Evolutionary conservation across 2,329 filamentous ascomycete species (phyloP), one percentile per base, ranked within the genome.

Genomic region (Trichoderma sp.): DNA sequence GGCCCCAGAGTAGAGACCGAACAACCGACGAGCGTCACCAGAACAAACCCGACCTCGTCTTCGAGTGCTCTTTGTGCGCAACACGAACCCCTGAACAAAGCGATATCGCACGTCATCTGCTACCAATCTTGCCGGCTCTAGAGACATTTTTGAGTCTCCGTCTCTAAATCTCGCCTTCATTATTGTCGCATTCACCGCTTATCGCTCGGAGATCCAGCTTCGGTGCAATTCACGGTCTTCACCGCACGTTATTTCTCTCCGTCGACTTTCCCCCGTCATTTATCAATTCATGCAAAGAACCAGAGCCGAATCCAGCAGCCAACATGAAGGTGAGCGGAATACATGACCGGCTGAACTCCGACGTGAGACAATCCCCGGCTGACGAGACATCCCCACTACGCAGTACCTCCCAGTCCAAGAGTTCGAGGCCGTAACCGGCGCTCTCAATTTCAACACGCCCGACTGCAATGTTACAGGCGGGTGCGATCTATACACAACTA

Each of bases 401-500:
- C 77, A 99, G 96, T 99, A 97, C 85, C 89, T 99, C 81, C 95
- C 96, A 77, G 90, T 98, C 78, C 93, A 92, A 84, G 94, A 97
- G 79, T 95, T 98, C 83, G 95, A 98, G 84, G 92, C 93, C 84
- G 94, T 98, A 79, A 96, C 95, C 77, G 93, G 93, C 86, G 94
- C 96, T 78, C 91, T 99, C 82, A 98, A 98, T 83, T 98, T 98
- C 88, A 94, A 97, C 81, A 98, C 96, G 1, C 91, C 94, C 69
- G 96, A 98, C 83, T 95, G 95, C 82, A 94, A 96, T 79, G 93
- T 99, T 76, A 93, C 95, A 33, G 97, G 97, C 80, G 94, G 94
- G 78, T 98, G 96, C 88, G 97, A 99, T 84, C 89, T 98, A 21
- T 99, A 98, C 88, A 98, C 96, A 11, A 98, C 95, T 31, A 99